Evolutionary conservation across 805 yeast genomes (phyloP), one percentile per base, ranked within the genome.

Genomic region (Cyberlindnera mrakii): DNA sequence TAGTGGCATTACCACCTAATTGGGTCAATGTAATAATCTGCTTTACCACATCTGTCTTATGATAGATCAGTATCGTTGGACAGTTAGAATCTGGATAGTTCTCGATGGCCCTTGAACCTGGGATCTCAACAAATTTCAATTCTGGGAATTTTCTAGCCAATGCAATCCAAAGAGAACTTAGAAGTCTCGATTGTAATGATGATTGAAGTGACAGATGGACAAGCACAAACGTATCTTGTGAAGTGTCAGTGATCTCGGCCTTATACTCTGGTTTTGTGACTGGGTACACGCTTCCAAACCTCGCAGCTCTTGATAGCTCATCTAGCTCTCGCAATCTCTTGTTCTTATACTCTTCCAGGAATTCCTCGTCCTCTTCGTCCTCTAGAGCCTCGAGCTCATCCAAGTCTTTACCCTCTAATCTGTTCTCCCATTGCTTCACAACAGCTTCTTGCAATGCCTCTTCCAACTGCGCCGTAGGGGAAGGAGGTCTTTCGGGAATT

Each of bases 301-400:
- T 73, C 41, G 78, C 69, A 37, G 66, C 68, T 30, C 75, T 67
- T 35, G 75, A 77, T 54, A 85, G 61, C 51, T 75, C 71, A 51
- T 77, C 70, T 48, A 93, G 64, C 60, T 91, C 95, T n/a, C 71
- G 74, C 60, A 91, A 66, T 49, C 98, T 72, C 59, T 85, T 83
- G 49, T 74, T 75, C 51, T 88, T 82, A 63, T 93, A 93, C 49
- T 69, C 67, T 47, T 85, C 80, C 46, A 93, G 65, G 54, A 91
- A 91, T 8, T 87, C 97, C 52, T 89, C 97, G 52, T 87, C 95
- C 56, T 91, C 97, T 34, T 88, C 95, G 53, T 83, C 96, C 60
- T 91, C 97, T 35, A 90, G 64, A 47, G 74, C 96, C 43, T 85
- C 96, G 38, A 93, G 69, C 59, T 89, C 97, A 31, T 84, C 87